Evolutionary conservation across 2,329 filamentous ascomycete species (phyloP).

Genomic region (Paecilomyces formosus): DNA sequence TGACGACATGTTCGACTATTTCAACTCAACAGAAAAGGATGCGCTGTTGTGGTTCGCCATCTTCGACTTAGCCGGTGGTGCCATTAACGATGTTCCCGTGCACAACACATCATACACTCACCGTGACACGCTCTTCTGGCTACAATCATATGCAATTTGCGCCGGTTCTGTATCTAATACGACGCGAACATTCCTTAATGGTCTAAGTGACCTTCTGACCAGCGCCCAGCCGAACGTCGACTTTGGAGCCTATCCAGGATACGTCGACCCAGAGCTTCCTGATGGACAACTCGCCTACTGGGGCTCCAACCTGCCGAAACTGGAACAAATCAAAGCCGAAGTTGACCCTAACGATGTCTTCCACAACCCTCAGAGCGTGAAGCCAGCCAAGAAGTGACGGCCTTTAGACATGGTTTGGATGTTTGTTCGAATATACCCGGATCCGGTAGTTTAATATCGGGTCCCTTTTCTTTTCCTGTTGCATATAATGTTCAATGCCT

Average conservation of each 20-base stretch:
- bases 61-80: conserved; percentile 56
- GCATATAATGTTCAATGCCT: too few species aligned
- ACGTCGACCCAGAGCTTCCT: conserved; percentile 48
- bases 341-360: conserved; percentile 51
- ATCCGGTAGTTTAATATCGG: neutral
- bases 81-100: conserved; percentile 48
- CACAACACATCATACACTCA: conserved; percentile 57
- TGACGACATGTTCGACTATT: conserved; percentile 46
- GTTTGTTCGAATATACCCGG: neutral
- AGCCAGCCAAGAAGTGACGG: neutral
- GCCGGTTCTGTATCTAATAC: conserved; percentile 36
- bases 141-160: conserved; percentile 55
- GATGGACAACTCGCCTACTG: conserved; percentile 48
- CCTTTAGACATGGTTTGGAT: too few species aligned
- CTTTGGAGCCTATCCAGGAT: conserved; percentile 54
- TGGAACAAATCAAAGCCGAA: conserved; percentile 44
- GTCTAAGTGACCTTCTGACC: conserved; percentile 37
- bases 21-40: conserved; percentile 43
- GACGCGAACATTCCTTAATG: conserved; percentile 45
- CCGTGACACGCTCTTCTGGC: conserved; percentile 57
- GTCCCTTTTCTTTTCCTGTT: too few species aligned
- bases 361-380: conserved; percentile 49
- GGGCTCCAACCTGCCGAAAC: conserved; percentile 42
- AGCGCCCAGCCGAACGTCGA: conserved; percentile 25
- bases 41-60: conserved; percentile 55